phyloP scores from a whole-genome alignment of 2,329 filamentous ascomycete genomes.

The Phialocephala subalpina region DNA sequence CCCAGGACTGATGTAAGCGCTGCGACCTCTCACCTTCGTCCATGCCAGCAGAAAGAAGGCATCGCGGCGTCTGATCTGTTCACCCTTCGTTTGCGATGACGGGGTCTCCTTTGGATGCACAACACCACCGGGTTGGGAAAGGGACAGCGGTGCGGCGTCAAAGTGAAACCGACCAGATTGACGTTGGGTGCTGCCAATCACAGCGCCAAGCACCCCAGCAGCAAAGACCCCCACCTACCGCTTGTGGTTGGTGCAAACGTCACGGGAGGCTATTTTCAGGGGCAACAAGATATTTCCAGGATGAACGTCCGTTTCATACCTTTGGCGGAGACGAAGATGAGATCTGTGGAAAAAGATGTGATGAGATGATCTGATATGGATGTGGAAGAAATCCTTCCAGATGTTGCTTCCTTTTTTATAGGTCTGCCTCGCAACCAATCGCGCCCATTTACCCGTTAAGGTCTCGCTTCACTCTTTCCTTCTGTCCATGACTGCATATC shows the following conservation, averaged over 20 bases:
- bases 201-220: background rate
- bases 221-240: slow-evolving; percentile 15
- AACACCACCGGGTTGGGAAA: slow-evolving; percentile 1
- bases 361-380: slow-evolving; percentile 3
- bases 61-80: background rate
- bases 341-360: background rate
- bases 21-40: slow-evolving; percentile 3
- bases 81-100: background rate
- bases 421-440: background rate
- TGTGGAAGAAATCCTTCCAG: background rate
- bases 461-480: background rate
- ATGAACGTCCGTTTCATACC: background rate
- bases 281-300: background rate
- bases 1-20: slow-evolving; percentile 8
- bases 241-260: slow-evolving; percentile 1
- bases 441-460: background rate
- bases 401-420: slow-evolving; percentile 4
- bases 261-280: slow-evolving; percentile 13
- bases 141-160: slow-evolving; percentile 1
- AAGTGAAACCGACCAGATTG: slow-evolving; percentile 8
- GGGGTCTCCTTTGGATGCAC: background rate
- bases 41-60: background rate
- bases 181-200: background rate
- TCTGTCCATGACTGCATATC: slow-evolving; percentile 1
- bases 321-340: background rate